Evolutionary conservation across 2,329 filamentous ascomycete species (phyloP).

Genomic region (Fusarium staphyleae): DNA sequence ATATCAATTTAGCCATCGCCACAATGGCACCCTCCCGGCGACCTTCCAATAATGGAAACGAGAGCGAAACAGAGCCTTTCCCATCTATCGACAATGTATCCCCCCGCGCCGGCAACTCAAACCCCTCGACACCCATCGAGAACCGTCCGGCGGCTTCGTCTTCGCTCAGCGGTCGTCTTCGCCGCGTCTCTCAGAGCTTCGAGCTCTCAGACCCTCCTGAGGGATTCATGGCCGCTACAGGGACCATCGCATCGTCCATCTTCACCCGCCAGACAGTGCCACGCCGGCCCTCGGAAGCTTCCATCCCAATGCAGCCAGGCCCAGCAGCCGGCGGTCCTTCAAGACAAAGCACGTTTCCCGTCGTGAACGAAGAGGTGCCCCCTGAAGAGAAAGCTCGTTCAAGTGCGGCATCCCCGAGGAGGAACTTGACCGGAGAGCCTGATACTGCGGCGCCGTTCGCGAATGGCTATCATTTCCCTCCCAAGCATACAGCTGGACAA

Average conservation of each 20-base stretch:
- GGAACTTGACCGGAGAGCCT: slow-evolving; percentile 36
- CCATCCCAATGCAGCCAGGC: slow-evolving; percentile 23
- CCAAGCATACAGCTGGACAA: slow-evolving; percentile 65
- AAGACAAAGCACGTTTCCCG: slow-evolving; percentile 31
- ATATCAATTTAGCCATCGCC: slow-evolving; percentile 5
- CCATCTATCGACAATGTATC: slow-evolving; percentile 36
- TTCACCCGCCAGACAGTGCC: slow-evolving; percentile 38
- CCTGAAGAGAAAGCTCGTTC: slow-evolving; percentile 9
- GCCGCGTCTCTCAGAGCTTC: slow-evolving; percentile 49
- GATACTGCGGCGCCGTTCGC: slow-evolving; percentile 54
- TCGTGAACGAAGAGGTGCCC: slow-evolving; percentile 32
- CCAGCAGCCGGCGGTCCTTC: slow-evolving; percentile 36
- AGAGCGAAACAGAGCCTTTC: slow-evolving; percentile 38
- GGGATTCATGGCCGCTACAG: slow-evolving; percentile 57
- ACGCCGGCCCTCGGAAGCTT: slow-evolving; percentile 24
- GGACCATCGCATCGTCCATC: slow-evolving; percentile 54
- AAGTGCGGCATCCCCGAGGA: slow-evolving; percentile 7
- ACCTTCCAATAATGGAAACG: slow-evolving; percentile 24
- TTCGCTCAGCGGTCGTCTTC: slow-evolving; percentile 44
- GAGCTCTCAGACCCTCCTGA: slow-evolving; percentile 55
- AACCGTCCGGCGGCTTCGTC: slow-evolving; percentile 43
- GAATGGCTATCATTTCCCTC: slow-evolving; percentile 73
- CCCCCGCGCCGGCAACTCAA: slow-evolving; percentile 21
- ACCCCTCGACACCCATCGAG: slow-evolving; percentile 11
- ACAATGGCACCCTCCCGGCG: slow-evolving; percentile 27